Evolutionary conservation across 768 basidiomycete species (phyloP).

Genomic region (Suillus lakei): DNA sequence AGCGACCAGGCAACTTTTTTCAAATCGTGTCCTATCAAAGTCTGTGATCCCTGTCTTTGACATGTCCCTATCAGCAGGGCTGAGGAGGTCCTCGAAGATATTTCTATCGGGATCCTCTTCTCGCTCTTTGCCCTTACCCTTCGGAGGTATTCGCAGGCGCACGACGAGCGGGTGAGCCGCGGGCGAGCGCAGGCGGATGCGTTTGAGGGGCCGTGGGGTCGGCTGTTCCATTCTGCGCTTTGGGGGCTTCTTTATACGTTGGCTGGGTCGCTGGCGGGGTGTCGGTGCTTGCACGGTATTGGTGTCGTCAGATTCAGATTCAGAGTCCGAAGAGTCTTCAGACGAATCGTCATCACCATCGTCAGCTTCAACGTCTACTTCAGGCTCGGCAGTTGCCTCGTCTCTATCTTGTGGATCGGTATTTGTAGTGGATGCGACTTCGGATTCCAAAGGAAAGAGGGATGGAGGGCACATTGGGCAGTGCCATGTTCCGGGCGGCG

Average conservation of each 20-base stretch:
- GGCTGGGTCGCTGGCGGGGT: slow-evolving; percentile 21
- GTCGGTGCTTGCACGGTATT: slow-evolving; percentile 21
- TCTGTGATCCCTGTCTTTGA: slow-evolving; percentile 64
- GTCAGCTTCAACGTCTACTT: slow-evolving; percentile 40
- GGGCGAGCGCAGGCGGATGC: slow-evolving; percentile 43
- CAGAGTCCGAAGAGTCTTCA: slow-evolving; percentile 35
- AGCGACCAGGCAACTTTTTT: slow-evolving; percentile 68
- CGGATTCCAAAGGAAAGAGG: slow-evolving; percentile 18
- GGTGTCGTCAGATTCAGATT: slow-evolving; percentile 24
- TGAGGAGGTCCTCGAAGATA: slow-evolving; percentile 86
- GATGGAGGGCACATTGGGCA: slow-evolving; percentile 65
- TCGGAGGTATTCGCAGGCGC: slow-evolving; percentile 59
- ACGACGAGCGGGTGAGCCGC: slow-evolving; percentile 45
- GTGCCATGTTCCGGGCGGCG: slow-evolving; percentile 80
- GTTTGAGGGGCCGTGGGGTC: slow-evolving; percentile 43
- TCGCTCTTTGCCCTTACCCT: slow-evolving; percentile 70
- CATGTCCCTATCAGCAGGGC: slow-evolving; percentile 70
- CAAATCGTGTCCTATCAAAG: slow-evolving; percentile 72
- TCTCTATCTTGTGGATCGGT: slow-evolving; percentile 25
- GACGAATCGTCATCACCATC: slow-evolving; percentile 27
- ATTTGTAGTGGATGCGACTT: slow-evolving; percentile 20
- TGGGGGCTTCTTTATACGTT: slow-evolving; percentile 33
- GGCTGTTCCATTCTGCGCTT: slow-evolving; percentile 28
- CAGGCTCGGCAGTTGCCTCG: slow-evolving; percentile 27
- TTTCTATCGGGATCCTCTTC: slow-evolving; percentile 66